Evolutionary conservation across 1,139 yeast genomes (phyloP), one percentile per base, ranked within the genome.

Genomic region (Protomyces gravidus): DNA sequence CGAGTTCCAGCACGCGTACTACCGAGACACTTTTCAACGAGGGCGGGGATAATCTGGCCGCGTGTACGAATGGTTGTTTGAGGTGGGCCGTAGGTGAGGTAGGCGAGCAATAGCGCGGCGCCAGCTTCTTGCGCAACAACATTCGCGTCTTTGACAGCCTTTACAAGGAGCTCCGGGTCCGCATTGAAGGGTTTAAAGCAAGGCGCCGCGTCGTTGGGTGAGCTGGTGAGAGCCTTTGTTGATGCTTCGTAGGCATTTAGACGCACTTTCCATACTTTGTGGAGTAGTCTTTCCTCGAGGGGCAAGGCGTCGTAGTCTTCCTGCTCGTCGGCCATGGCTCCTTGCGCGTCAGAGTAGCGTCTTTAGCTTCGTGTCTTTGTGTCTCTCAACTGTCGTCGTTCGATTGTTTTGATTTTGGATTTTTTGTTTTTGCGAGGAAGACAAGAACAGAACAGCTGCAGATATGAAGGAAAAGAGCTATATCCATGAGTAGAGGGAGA

Each of bases 41-140:
- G 33, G 19, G 58, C 55, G 19, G 61, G 27, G 11, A 60, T 21
- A 64, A 60, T 46, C 30, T 48, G 27, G 61, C 45, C 17, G 55
- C 64, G 21, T 26, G 59, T 61, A 28, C 61, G 62, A 72, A 59
- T 66, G 61, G 61, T 72, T 78, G 64, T 75, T 55, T 65, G 68
- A 5, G 79, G 67, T 0, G 85, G 87, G 1, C 88, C 89, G 67
- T 71, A 80, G 67, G 81, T 80, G 60, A 87, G 74, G 66, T 81
- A 80, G n/a, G 80, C 78, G 13, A 73, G 72, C 26, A 87, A 71
- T 4, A 86, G 77, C 11, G 75, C 71, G 40, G 89, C 75, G 11
- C 89, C 97, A 0, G 86, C 75, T 69, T 92, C 97, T 67, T 89
- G 96, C 0, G 98, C 96, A 23, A 87, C 95, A 15, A 89, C 97